Percentiles rank a stretch among this genome's conserved stretches.
These are phyloP conservation scores for Andrographis paniculata DNA, from an alignment of 305 asterid species.

Conservation along the genomic window DNA sequence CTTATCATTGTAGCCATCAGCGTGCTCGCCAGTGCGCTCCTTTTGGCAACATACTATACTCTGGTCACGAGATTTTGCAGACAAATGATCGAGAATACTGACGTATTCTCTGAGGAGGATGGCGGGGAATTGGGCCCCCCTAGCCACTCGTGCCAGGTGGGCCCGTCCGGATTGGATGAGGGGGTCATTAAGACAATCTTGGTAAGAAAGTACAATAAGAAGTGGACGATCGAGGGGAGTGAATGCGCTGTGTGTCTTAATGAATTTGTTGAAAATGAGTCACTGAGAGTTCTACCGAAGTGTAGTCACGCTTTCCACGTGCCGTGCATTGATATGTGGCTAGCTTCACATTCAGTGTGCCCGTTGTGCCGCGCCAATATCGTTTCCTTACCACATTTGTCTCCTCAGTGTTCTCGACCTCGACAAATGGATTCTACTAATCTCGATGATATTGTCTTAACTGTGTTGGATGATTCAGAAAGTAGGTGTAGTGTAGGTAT, in stretches of 20 bases:
- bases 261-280: background rate
- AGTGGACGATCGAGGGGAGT: background rate
- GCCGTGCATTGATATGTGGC: background rate
- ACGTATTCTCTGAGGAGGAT: background rate
- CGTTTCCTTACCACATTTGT: background rate
- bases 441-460: no score
- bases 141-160: background rate
- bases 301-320: background rate
- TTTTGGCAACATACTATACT: conserved; percentile 35
- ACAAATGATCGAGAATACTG: background rate
- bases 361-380: background rate
- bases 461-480: no score
- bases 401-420: background rate
- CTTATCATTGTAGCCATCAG: conserved; percentile 37
- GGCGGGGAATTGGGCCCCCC: background rate
- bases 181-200: background rate
- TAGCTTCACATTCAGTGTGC: background rate
- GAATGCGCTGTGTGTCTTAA: background rate
- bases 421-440: background rate
- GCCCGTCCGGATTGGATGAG: background rate
- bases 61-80: conserved; percentile 23
- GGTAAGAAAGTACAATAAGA: background rate
- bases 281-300: background rate
- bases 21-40: conserved; percentile 27
- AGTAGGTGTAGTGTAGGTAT: no score